These are phyloP conservation scores for Collybia sordida DNA, from an alignment of 768 basidiomycete genomes.

Conservation along the genomic window DNA sequence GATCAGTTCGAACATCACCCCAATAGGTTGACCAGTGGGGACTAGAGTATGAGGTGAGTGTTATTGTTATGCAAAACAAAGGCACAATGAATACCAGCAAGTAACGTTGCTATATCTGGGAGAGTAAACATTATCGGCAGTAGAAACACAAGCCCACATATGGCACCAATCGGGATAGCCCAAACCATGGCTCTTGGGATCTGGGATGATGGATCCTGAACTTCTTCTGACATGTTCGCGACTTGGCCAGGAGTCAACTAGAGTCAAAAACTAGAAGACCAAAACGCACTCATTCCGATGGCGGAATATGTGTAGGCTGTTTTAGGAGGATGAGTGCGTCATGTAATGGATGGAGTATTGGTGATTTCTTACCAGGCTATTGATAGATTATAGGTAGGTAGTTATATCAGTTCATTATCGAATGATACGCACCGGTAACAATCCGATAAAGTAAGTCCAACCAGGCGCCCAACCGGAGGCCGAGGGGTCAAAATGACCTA, in stretches of 20 bases:
- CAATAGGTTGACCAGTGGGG: constrained; percentile 62
- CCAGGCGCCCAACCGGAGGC: constrained; percentile 66
- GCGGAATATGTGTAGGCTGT: constrained; percentile 55
- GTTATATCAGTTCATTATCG: neutral
- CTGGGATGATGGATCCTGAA: constrained; percentile 52
- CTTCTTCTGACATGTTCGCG: constrained; percentile 69
- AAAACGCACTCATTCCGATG: constrained; percentile 56
- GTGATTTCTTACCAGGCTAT: constrained; percentile 29
- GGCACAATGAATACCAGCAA: constrained; percentile 38
- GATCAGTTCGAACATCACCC: constrained; percentile 57
- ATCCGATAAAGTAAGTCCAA: constrained; percentile 69
- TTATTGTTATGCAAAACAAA: neutral
- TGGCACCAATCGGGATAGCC: constrained; percentile 51
- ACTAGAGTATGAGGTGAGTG: constrained; percentile 30
- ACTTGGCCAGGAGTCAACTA: constrained; percentile 30
- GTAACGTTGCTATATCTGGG: constrained; percentile 52
- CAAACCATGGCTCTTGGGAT: constrained; percentile 56
- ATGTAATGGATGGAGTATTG: neutral
- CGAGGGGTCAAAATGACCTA: constrained; percentile 60
- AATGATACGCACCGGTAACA: constrained; percentile 45
- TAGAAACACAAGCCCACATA: constrained; percentile 53
- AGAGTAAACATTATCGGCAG: constrained; percentile 67
- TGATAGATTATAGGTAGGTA: constrained; percentile 2
- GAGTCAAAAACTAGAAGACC: neutral
- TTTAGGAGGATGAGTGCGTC: neutral